phyloP scores from a whole-genome alignment of 345 rosid genomes.

The Clausena lansium region DNA sequence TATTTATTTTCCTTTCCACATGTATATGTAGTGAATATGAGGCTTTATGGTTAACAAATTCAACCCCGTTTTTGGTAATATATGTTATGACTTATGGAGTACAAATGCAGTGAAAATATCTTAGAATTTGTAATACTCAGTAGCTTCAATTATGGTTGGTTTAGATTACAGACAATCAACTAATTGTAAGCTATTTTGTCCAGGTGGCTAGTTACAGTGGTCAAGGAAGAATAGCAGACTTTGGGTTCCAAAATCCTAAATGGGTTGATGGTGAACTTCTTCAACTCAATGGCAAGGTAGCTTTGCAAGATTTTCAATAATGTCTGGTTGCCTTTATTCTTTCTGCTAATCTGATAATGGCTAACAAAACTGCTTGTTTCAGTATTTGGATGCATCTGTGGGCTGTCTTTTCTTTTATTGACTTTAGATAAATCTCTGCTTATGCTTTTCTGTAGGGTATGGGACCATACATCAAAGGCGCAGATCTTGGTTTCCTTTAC shows the following conservation, averaged over 20 bases:
- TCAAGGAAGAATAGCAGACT: constrained; percentile 88
- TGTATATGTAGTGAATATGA: not conserved
- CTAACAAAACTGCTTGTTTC: not conserved
- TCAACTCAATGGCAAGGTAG: constrained; percentile 85
- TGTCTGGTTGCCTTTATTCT: constrained; percentile 5
- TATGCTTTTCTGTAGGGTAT: constrained; percentile 50
- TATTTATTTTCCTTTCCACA: not conserved
- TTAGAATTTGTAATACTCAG: not conserved
- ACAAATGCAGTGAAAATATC: not conserved
- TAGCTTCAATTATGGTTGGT: not conserved
- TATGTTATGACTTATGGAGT: not conserved
- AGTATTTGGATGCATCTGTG: not conserved
- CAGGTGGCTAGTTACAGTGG: constrained; percentile 87
- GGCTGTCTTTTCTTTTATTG: not conserved
- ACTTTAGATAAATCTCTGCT: not conserved
- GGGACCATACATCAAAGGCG: constrained; percentile 76
- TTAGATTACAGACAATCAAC: not conserved
- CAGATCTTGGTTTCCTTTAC: constrained; percentile 89
- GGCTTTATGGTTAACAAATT: not conserved
- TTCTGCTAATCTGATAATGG: not conserved
- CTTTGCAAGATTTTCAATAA: not conserved
- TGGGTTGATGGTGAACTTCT: constrained; percentile 96
- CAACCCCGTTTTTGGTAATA: not conserved
- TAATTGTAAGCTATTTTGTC: constrained; percentile 12
- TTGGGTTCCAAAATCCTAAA: constrained; percentile 69